Evolutionary conservation across 805 yeast species (phyloP), one percentile per base, ranked within the genome.

Genomic region (Lipomyces anomalus): DNA sequence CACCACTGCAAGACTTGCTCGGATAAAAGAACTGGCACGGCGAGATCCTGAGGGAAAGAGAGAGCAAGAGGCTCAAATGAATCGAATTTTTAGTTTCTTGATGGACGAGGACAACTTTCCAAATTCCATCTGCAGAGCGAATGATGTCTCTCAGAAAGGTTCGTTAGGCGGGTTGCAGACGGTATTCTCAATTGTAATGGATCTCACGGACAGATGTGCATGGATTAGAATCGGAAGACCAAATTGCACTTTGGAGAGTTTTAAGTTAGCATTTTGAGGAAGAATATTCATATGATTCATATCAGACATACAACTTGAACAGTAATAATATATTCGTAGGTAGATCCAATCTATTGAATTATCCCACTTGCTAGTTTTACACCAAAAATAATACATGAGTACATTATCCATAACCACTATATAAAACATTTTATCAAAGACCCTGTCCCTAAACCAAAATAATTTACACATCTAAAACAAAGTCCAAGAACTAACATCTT

Each of bases 131-230:
- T 59, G 62, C 43, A 52, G 58, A 13, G 49, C 51, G 17, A 57
- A 56, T 6, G 52, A 47, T 11, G 39, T 29, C 16, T 21, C 46
- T 6, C 42, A 46, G 18, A 39, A 49, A 17, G 55, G 55, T 4
- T 17, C 47, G 35, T 40, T 50, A n/a, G 55, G 55, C 5, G 46
- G 44, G 24, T 34, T 50, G 53, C 55, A 50, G 38, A 59, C 62
- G 2, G 46, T 59, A 32, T 59, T 59, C 47, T 53, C 58, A 22
- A 59, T 59, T 22, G 55, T 55, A 33, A 59, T 59, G 62, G 59
- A 59, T 37, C 44, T 59, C 34, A 48, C 40, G 13, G 44, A 35
- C 20, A 47, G 34, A 18, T 30, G 26, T n/a, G 62, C 59, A 28
- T 43, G 48, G 46, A 52, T 59, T 2, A 37, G 35, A 13, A 51